phyloP scores from a whole-genome alignment of 1,139 yeast genomes.

The Yamadazyma triangularis region DNA sequence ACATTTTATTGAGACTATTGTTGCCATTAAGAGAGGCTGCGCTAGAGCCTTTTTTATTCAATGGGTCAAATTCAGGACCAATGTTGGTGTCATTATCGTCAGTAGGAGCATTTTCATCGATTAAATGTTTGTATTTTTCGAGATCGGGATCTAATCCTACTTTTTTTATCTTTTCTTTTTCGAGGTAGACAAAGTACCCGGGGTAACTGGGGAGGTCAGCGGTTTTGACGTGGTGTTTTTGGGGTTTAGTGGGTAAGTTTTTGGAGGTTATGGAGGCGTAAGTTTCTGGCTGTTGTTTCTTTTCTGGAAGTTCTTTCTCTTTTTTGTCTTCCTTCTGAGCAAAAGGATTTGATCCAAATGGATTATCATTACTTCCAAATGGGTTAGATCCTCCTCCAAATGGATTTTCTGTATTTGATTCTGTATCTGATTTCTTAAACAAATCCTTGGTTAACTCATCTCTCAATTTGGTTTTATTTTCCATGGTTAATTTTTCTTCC shows the following conservation, averaged over 20 bases:
- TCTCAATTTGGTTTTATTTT: conserved; percentile 36
- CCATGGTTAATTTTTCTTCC: conserved; percentile 39
- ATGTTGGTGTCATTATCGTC: conserved; percentile 18
- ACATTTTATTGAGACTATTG: conserved; percentile 43
- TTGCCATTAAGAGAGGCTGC: conserved; percentile 30
- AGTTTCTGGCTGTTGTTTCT: conserved; percentile 9
- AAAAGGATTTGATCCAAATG: conserved; percentile 36
- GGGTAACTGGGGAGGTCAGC: conserved; percentile 43
- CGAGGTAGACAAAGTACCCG: conserved; percentile 66
- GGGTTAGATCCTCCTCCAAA: conserved; percentile 26
- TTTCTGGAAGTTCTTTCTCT: conserved; percentile 6
- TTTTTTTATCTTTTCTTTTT: conserved; percentile 53
- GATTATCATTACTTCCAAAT: conserved; percentile 22
- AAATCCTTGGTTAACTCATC: conserved; percentile 44
- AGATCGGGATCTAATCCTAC: conserved; percentile 32
- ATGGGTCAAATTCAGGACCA: conserved; percentile 15
- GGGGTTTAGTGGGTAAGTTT: conserved; percentile 9
- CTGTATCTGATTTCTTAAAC: conserved; percentile 29
- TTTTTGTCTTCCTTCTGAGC: conserved; percentile 16
- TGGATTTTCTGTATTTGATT: conserved; percentile 19
- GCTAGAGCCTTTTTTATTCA: conserved; percentile 5
- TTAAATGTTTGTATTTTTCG: conserved; percentile 45
- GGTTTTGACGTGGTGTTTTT: conserved; percentile 5
- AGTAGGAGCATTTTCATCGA: conserved; percentile 38
- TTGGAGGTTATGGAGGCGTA: conserved; percentile 23